A percentile compares a stretch with the other conserved stretches of the same genome.
These are phyloP conservation scores for Cladophialophora immunda DNA, from an alignment of 2,329 filamentous ascomycete genomes.

Conservation along the genomic window DNA sequence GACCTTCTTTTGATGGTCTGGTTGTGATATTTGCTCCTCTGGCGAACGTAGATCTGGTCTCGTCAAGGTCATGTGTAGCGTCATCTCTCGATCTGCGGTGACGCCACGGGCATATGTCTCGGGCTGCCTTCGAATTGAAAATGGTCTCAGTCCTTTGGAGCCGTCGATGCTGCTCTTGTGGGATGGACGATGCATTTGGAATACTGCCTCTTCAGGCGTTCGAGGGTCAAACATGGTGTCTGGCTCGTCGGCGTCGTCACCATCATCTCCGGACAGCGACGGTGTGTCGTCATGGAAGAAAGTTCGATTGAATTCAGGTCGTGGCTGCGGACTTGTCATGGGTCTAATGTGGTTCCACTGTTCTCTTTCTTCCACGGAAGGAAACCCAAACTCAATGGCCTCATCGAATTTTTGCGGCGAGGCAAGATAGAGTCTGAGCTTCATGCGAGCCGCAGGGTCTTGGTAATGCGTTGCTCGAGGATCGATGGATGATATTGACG, in stretches of 20 bases:
- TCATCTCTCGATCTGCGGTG: conserved; percentile 83
- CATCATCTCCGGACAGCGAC: conserved; percentile 52
- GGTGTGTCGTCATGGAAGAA: conserved; percentile 60
- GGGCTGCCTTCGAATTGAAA: conserved; percentile 36
- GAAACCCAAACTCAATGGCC: conserved; percentile 92
- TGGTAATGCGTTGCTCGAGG: conserved; percentile 82
- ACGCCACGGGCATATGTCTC: conserved; percentile 60
- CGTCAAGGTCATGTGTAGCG: conserved; percentile 92
- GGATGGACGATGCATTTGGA: conserved; percentile 34
- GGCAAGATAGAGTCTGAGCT: conserved; percentile 83
- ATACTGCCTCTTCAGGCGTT: conserved; percentile 41
- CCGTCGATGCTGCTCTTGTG: conserved; percentile 34
- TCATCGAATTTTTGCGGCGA: conserved; percentile 97
- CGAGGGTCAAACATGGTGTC: conserved; percentile 40
- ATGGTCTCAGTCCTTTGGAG: conserved; percentile 21
- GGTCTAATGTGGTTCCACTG: conserved; percentile 32
- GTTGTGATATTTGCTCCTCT: conserved; percentile 67
- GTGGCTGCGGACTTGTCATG: conserved; percentile 48
- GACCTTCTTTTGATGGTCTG: conserved; percentile 71
- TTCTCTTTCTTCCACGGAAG: conserved; percentile 53
- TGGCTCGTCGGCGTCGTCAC: conserved; percentile 33
- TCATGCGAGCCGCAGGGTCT: conserved; percentile 86
- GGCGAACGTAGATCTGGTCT: conserved; percentile 77
- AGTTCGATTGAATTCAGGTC: conserved; percentile 59
- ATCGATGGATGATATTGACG: conserved; percentile 67